Evolutionary conservation across 139 green algal genomes (phyloP).

Genomic region (Haematococcus lacustris): DNA sequence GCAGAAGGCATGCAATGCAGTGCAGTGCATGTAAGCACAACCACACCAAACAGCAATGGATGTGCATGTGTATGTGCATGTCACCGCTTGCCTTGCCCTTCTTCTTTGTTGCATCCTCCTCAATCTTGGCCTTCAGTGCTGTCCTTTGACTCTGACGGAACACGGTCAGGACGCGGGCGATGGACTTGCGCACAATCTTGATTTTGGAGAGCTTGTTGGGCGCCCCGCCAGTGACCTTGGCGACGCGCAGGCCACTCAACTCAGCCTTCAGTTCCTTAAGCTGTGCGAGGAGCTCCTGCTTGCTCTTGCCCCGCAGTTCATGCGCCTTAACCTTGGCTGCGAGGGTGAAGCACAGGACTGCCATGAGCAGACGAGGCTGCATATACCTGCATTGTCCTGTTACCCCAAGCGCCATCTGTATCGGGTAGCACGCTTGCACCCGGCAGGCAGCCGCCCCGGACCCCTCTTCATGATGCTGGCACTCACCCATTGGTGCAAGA

Average conservation of each 20-base stretch:
- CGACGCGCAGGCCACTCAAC: conserved; percentile 88
- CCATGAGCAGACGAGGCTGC: too few species aligned
- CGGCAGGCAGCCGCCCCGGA: too few species aligned
- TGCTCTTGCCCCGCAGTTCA: conserved; percentile 90
- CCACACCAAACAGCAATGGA: too few species aligned
- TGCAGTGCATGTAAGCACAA: too few species aligned
- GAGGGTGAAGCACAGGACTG: too few species aligned
- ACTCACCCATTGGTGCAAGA: too few species aligned
- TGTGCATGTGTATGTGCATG: too few species aligned
- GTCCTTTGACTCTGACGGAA: conserved; percentile 86
- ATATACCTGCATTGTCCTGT: too few species aligned
- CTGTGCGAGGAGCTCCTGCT: conserved; percentile 82
- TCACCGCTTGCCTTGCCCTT: conserved; percentile 83
- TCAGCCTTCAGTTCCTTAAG: conserved; percentile 96
- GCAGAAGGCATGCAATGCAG: conserved; percentile 19
- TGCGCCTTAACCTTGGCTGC: conserved; percentile 92
- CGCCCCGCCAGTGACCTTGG: conserved; percentile 98
- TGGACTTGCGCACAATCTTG: conserved; percentile 94
- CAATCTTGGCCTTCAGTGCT: conserved; percentile 58
- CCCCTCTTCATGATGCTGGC: too few species aligned
- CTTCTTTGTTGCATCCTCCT: conserved; percentile 61
- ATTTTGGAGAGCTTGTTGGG: conserved; percentile 99
- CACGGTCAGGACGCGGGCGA: conserved; percentile 92
- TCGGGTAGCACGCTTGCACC: too few species aligned
- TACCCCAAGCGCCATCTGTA: too few species aligned